phyloP scores from a whole-genome alignment of 2,329 filamentous ascomycete species.

The Clonostachys solani region DNA sequence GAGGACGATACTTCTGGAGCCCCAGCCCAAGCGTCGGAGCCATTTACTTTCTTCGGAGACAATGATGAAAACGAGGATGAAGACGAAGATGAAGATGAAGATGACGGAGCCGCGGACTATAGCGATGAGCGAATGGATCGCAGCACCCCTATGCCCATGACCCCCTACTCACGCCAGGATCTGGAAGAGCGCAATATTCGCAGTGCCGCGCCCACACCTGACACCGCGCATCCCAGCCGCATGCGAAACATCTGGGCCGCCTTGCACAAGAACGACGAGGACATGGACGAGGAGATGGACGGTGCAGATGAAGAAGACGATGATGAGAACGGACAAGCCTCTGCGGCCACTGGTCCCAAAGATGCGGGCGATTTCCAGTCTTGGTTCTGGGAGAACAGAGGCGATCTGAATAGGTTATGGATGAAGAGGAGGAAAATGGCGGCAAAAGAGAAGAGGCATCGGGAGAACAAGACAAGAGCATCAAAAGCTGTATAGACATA shows the following conservation, averaged over 20 bases:
- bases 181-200: slow-evolving; percentile 70
- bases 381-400: slow-evolving; percentile 65
- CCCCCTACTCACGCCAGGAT: slow-evolving; percentile 78
- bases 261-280: slow-evolving; percentile 30
- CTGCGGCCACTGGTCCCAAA: slow-evolving; percentile 7
- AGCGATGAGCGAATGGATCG: slow-evolving; percentile 5
- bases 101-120: neutral
- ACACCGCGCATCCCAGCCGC: slow-evolving; percentile 75
- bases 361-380: slow-evolving; percentile 53
- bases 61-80: slow-evolving; percentile 41
- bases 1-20: slow-evolving; percentile 24
- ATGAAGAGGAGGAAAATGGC: slow-evolving; percentile 59
- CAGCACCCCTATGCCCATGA: slow-evolving; percentile 56
- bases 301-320: slow-evolving; percentile 19
- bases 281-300: slow-evolving; percentile 21
- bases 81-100: slow-evolving; percentile 35
- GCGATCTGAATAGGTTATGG: slow-evolving; percentile 63
- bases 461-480: slow-evolving; percentile 56
- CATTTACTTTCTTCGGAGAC: slow-evolving; percentile 75
- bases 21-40: slow-evolving; percentile 38
- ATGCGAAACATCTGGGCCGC: slow-evolving; percentile 48
- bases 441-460: slow-evolving; percentile 62
- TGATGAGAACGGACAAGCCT: slow-evolving; percentile 8
- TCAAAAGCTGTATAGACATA: slow-evolving; percentile 24
- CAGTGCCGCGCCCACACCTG: slow-evolving; percentile 90